A percentile compares a stretch with the other conserved stretches of the same genome.
Evolutionary conservation across 306 rosid genomes (phyloP).

Genomic region (Hippophae gyantsensis): DNA sequence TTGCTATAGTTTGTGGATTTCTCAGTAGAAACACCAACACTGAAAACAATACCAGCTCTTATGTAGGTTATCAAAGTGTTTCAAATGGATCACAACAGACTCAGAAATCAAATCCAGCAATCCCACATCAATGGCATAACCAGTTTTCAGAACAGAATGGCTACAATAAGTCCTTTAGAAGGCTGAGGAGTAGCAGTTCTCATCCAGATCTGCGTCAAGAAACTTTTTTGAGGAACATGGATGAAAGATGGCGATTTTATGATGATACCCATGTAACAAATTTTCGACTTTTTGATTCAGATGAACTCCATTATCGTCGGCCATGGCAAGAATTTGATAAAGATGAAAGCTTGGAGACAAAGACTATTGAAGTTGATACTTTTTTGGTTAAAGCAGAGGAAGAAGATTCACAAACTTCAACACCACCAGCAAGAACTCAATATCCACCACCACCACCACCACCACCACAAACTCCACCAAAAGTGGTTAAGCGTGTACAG

Average conservation of each 20-base stretch:
- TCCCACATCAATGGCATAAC: slow-evolving; percentile 41
- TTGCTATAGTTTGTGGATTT: slow-evolving; percentile 79
- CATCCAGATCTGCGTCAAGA: slow-evolving; percentile 88
- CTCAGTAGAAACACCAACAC: slow-evolving; percentile 34
- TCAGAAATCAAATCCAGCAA: slow-evolving; percentile 28
- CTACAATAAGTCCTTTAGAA: slow-evolving; percentile 8
- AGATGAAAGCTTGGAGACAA: slow-evolving; percentile 6
- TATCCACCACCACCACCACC: slow-evolving; percentile 4
- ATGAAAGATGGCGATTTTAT: slow-evolving; percentile 53
- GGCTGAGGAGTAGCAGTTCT: slow-evolving; percentile 67
- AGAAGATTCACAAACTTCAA: slow-evolving; percentile 3
- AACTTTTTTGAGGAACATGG: slow-evolving; percentile 28
- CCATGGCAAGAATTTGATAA: slow-evolving; percentile 20
- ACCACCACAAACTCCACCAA: slow-evolving; percentile 12
- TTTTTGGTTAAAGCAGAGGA: slow-evolving; percentile 24
- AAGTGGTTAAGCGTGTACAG: slow-evolving; percentile 8
- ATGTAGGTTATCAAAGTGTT: slow-evolving; percentile 22
- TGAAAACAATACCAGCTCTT: slow-evolving; percentile 19
- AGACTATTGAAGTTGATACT: slow-evolving; percentile 29
- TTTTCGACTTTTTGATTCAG: slow-evolving; percentile 21
- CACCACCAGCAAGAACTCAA: slow-evolving; percentile 1
- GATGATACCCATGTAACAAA: slow-evolving; percentile 50
- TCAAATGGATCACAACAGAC: slow-evolving; percentile 9
- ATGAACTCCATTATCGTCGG: slow-evolving; percentile 23
- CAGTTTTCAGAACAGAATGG: slow-evolving; percentile 37